Base-by-base conservation (phyloP, 768 basidiomycete species). In the Suillus ampliporus region DNA sequence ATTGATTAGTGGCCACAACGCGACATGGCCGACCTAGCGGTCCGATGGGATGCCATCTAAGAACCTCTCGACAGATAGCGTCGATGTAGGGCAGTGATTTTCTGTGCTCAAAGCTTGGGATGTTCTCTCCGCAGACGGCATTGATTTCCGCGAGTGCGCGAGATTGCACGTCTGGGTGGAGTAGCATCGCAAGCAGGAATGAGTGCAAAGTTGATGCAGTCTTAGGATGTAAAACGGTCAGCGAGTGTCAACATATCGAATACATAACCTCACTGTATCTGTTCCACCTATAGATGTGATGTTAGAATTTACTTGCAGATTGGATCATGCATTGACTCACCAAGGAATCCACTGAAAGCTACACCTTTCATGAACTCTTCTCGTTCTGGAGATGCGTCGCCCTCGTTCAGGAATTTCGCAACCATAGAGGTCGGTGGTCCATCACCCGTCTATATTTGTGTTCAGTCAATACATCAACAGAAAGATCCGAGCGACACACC, bases 81-180 rank as follows among this genome's bases (percentile, higher is more conserved):
- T 72, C 65, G 6, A 73, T 37, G 58, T 72, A 75, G 6, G 74
- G 71, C 38, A 76, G 65, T 15, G 53, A 64, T 8, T 62, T 40
- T 40, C 61, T 61, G 48, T 77, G 74, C 3, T 62, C 61, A n/a
- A 71, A 73, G 26, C 61, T 65, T 13, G 75, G 76, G 3, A 75
- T 56, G 15, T 68, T 58, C 26, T 66, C 67, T 14, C 67, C 69
- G 1, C 72, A 40, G 11, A 74, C 68, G 4, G 40, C 10, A 51
- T 76, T 74, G 3, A 77, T 64, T 28, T 77, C 72, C 2, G 60
- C 65, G 37, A 71, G 73, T 4, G 71, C 72, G 26, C 67, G 64
- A 17, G 46, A 57, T 47, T 72, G 70, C 11, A 69, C 68, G 1
- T 74, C 69, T 15, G 76, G 75, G 48, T 69, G 54, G n/a, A 71